Percentiles rank a stretch among this genome's conserved stretches.
These are phyloP conservation scores for Oldenlandia corymbosa DNA, from an alignment of 257 asterid species.

Conservation along the genomic window DNA sequence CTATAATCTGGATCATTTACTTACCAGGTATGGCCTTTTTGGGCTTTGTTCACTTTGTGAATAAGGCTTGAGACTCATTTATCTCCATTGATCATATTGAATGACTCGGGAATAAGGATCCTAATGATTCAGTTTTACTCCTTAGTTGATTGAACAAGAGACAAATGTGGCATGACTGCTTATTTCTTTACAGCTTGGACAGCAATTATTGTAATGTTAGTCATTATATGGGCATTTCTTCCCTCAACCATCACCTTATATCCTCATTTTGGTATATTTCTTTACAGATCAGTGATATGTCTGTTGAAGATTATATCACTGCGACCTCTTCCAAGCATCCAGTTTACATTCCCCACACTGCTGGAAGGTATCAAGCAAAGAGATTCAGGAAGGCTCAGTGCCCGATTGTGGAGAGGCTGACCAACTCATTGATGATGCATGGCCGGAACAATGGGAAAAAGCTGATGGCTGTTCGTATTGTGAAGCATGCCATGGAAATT, in stretches of 20 bases:
- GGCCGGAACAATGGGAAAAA: slow-evolving; percentile 82
- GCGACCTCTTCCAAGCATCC: slow-evolving; percentile 75
- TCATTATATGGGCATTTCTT: too few species aligned
- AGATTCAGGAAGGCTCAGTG: slow-evolving; percentile 85
- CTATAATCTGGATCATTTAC: neutral
- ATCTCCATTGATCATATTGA: too few species aligned
- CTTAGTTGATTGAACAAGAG: neutral
- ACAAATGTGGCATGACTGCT: neutral
- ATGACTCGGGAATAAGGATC: too few species aligned
- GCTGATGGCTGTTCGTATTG: slow-evolving; percentile 66
- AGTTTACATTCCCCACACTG: slow-evolving; percentile 66
- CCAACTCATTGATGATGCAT: slow-evolving; percentile 81
- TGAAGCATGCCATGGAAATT: slow-evolving; percentile 81
- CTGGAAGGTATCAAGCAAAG: slow-evolving; percentile 72
- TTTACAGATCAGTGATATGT: slow-evolving; percentile 51
- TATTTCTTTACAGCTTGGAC: neutral
- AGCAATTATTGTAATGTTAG: neutral
- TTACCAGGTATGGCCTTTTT: neutral
- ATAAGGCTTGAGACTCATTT: too few species aligned
- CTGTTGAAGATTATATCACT: slow-evolving; percentile 83
- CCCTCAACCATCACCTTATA: too few species aligned
- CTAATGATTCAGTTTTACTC: neutral
- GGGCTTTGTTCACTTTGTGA: too few species aligned
- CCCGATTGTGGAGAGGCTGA: slow-evolving; percentile 69
- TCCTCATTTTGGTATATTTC: neutral